Base-by-base conservation (phyloP, 768 basidiomycete genomes). In the Collybia sp. region DNA sequence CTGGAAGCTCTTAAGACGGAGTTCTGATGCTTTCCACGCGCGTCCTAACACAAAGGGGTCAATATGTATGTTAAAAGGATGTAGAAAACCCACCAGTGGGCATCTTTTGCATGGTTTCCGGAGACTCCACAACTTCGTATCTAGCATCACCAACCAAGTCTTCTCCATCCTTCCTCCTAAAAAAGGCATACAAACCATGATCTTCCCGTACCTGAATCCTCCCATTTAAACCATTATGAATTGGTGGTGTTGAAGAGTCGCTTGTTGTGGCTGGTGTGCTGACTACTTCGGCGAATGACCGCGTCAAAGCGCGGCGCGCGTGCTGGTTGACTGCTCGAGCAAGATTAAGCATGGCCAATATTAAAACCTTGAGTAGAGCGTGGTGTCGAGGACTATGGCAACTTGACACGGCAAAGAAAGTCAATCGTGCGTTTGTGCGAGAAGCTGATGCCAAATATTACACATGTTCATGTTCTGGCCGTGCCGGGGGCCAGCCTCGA, bases 1-100 rank as follows among this genome's bases (percentile, higher is more conserved):
- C 49, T 80, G 78, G 72, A 98, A 98, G 52, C 82, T 88, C 66
- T 97, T 97, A 44, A 85, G 72, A 32, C 96, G 77, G 39, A 99
- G 75, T 58, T 98, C 96, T 9, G 79, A 73, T 6, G 93, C 85
- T 44, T 69, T 76, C 94, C 94, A 98, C 18, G 88, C 72, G 43
- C 95, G 81, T 34, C 93, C 95, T 94, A 58, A n/a, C 48, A 49
- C 48, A 45, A 47, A 30, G 35, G n/a, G 13, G 47, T 56, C 43
- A 31, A 36, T 50, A 47, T 49, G 47, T 19, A 20, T 18, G 30
- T 38, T 17, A 39, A 16, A 15, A 13, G 30, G 13, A 43, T 32
- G 12, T 12, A 19, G 9, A 45, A 17, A 42, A 56, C 61, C 39
- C 42, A 61, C 69, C 66, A 20, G 59, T 62, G 40, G 50, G 30